Evolutionary conservation across 441 rosid species (phyloP).

Genomic region (Erodium texanum): DNA sequence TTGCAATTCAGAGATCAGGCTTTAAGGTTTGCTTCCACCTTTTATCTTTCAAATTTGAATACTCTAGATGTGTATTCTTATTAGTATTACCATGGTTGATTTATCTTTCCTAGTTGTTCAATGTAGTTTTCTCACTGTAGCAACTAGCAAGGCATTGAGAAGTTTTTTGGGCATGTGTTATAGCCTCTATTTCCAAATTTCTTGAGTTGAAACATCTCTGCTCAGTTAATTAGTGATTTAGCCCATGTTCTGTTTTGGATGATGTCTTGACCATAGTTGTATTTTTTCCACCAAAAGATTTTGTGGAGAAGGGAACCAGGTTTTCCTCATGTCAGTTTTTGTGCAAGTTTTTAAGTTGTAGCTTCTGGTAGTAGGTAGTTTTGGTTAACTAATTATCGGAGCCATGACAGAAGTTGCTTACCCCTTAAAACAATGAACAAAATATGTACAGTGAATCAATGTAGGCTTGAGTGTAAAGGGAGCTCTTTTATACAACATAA

Average conservation of each 20-base stretch:
- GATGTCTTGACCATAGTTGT: neutral
- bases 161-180: neutral
- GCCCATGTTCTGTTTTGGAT: neutral
- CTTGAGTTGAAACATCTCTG: neutral
- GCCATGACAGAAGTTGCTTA: too few species aligned
- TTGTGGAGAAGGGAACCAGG: neutral
- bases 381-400: neutral
- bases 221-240: neutral
- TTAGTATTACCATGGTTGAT: neutral
- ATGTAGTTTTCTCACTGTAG: neutral
- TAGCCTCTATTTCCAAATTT: neutral
- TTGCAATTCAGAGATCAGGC: constrained; percentile 77
- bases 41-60: neutral
- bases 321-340: neutral
- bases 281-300: too few species aligned
- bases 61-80: neutral
- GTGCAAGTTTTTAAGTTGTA: neutral
- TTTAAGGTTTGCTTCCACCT: constrained; percentile 50
- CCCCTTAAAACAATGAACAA: too few species aligned
- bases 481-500: too few species aligned
- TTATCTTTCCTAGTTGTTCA: neutral
- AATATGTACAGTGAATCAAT: too few species aligned
- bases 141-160: neutral
- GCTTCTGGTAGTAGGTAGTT: neutral
- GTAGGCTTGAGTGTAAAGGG: too few species aligned